Base-by-base conservation (phyloP, 495 filamentous ascomycete genomes). In the Penicillium daleae region DNA sequence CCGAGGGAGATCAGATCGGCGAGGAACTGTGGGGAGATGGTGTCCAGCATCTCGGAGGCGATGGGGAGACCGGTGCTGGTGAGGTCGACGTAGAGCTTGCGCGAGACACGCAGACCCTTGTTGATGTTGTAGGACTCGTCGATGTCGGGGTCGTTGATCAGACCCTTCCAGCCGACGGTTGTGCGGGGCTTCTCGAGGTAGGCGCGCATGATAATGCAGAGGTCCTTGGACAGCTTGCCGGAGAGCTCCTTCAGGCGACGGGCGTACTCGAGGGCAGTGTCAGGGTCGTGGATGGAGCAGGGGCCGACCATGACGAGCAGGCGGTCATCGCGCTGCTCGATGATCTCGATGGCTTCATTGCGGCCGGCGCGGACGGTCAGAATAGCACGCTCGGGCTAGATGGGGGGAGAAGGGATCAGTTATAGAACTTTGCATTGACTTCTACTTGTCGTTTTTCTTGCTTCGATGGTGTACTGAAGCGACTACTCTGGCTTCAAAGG, bases 111-210 rank as follows among this genome's bases (percentile, higher is more conserved):
- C 49, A 99, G 86, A 26, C 95, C 95, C 84, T 99, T 99, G 86
- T 99, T 99, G 84, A 99, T 99, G 82, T 97, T 86, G 89, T 88
- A 99, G 75, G 90, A 92, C 78, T 96, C 88, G 74, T 99, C 92
- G 75, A 99, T 96, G 66, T 99, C 95, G 1, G 95, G 95, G 71
- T 99, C 95, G 78, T 99, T 99, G 82, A 99, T 97, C 67, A 99
- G 84, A 29, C 95, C 95, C 79, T 99, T 99, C 95, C 95, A 99
- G 68, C 95, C 95, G 37, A 99, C 95, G 2, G 95, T 99, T n/a
- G 95, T 99, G 42, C 95, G 89, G 31, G 95, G 95, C 83, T 99
- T 99, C 85, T 99, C 95, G 22, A 99, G 90, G 82, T 99, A 99
- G 72, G 95, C 92, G 62, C 95, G 91, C 95, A 99, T 99, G 73